A percentile compares a stretch with the other conserved stretches of the same genome.
phyloP scores from a whole-genome alignment of 1,139 yeast genomes.

The Schwanniomyces etchellsii region DNA sequence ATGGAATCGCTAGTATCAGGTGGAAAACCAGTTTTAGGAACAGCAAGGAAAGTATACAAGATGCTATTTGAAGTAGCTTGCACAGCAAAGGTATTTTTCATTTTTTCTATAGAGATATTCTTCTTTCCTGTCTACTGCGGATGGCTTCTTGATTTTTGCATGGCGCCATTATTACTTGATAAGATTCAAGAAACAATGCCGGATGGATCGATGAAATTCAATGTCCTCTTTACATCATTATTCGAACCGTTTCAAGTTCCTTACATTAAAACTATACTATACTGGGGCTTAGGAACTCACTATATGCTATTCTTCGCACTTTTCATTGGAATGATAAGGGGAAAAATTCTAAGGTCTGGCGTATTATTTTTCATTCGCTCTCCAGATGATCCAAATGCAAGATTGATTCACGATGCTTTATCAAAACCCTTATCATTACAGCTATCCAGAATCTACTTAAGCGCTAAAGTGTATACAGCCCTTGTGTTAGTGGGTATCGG shows the following conservation, averaged over 20 bases:
- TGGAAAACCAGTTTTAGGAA: slow-evolving; percentile 42
- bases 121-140: slow-evolving; percentile 90
- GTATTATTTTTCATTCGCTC: slow-evolving; percentile 87
- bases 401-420: slow-evolving; percentile 84
- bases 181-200: slow-evolving; percentile 10
- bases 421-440: slow-evolving; percentile 71
- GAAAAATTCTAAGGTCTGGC: slow-evolving; percentile 74
- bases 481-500: slow-evolving; percentile 78
- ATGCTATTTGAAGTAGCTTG: slow-evolving; percentile 45
- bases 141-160: slow-evolving; percentile 61
- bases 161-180: slow-evolving; percentile 47
- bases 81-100: slow-evolving; percentile 66
- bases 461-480: slow-evolving; percentile 71
- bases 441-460: slow-evolving; percentile 64
- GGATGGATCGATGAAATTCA: slow-evolving; percentile 9
- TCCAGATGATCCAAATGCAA: slow-evolving; percentile 89
- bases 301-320: slow-evolving; percentile 87
- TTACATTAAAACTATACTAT: slow-evolving; percentile 22
- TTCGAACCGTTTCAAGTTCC: slow-evolving; percentile 15
- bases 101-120: slow-evolving; percentile 75
- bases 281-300: slow-evolving; percentile 76
- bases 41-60: slow-evolving; percentile 44
- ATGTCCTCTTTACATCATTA: slow-evolving; percentile 21
- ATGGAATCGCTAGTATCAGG: slow-evolving; percentile 33
- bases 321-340: slow-evolving; percentile 79